Evolutionary conservation across 106 monocot genomes (phyloP).

Genomic region (Chionographis japonica): DNA sequence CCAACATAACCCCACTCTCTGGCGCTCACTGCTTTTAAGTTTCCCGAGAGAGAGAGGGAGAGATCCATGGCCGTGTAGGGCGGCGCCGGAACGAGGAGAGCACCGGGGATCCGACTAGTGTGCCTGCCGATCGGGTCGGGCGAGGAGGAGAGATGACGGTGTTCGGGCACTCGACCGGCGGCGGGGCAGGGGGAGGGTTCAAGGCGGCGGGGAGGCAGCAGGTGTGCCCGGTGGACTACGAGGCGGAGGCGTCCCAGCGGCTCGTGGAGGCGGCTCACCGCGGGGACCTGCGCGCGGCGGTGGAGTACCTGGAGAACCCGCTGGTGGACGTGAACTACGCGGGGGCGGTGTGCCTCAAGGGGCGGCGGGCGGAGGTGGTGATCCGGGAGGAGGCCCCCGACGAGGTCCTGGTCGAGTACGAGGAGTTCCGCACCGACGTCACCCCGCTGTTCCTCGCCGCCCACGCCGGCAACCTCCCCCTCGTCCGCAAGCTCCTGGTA

Average conservation of each 20-base stretch:
- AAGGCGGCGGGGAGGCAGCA: constrained; percentile 17
- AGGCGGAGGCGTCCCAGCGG: constrained; percentile 49
- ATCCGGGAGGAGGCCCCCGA: constrained; percentile 55
- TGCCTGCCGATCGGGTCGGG: background rate
- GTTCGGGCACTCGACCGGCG: constrained; percentile 11
- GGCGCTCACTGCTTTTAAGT: constrained; percentile 51
- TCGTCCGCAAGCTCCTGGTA: constrained; percentile 75
- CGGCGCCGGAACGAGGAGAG: too few species aligned
- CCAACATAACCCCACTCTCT: constrained; percentile 1
- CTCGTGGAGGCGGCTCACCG: constrained; percentile 62
- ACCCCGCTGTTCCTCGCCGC: constrained; percentile 87
- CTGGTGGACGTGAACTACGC: constrained; percentile 71
- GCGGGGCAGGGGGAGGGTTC: constrained; percentile 6
- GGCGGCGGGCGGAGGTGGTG: constrained; percentile 42
- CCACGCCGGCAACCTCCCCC: constrained; percentile 51
- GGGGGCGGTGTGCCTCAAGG: constrained; percentile 50
- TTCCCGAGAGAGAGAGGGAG: constrained; percentile 4
- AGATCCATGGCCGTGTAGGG: background rate
- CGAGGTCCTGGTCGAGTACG: constrained; percentile 47
- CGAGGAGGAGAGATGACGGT: constrained; percentile 14
- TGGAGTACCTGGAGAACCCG: constrained; percentile 44
- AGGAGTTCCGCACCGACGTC: constrained; percentile 69
- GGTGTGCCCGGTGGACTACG: constrained; percentile 36
- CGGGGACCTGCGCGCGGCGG: constrained; percentile 37
- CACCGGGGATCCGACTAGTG: too few species aligned